phyloP scores from a whole-genome alignment of 73 alveolate species.

The Urostyla sp. region DNA sequence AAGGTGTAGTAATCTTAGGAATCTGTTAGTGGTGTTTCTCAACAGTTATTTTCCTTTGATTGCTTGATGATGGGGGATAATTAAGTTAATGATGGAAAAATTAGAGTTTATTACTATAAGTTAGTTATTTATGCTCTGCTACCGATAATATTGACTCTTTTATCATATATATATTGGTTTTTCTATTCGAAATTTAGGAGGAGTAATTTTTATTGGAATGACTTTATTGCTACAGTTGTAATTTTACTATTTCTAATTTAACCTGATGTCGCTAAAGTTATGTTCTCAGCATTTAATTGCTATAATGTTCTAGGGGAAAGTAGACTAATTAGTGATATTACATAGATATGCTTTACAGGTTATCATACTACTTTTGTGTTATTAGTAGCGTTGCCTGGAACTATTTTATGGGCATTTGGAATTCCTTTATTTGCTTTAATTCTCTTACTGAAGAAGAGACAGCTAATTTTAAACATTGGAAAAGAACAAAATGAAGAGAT shows the following conservation, averaged over 20 bases:
- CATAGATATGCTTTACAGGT: constrained; percentile 49
- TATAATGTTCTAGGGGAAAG: constrained; percentile 30
- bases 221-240: constrained; percentile 41
- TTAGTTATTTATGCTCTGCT: constrained; percentile 40
- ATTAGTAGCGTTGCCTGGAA: constrained; percentile 48
- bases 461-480: not conserved
- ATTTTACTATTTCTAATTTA: constrained; percentile 59
- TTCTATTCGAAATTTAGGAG: constrained; percentile 3
- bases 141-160: constrained; percentile 44
- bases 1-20: constrained; percentile 6
- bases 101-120: constrained; percentile 47
- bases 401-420: constrained; percentile 63
- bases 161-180: constrained; percentile 34
- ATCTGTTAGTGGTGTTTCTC: constrained; percentile 28
- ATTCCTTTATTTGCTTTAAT: constrained; percentile 48
- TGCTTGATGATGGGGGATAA: constrained; percentile 48
- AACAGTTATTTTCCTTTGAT: constrained; percentile 58
- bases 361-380: constrained; percentile 37
- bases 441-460: constrained; percentile 10
- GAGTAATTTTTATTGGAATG: not conserved
- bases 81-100: constrained; percentile 18
- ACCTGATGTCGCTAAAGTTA: constrained; percentile 49
- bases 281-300: constrained; percentile 61
- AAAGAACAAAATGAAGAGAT: not conserved
- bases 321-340: constrained; percentile 51